A percentile compares a stretch with the other conserved stretches of the same genome.
Evolutionary conservation across 148 eudicot genomes (phyloP).

Genomic region (Chenopodium berlandieri): DNA sequence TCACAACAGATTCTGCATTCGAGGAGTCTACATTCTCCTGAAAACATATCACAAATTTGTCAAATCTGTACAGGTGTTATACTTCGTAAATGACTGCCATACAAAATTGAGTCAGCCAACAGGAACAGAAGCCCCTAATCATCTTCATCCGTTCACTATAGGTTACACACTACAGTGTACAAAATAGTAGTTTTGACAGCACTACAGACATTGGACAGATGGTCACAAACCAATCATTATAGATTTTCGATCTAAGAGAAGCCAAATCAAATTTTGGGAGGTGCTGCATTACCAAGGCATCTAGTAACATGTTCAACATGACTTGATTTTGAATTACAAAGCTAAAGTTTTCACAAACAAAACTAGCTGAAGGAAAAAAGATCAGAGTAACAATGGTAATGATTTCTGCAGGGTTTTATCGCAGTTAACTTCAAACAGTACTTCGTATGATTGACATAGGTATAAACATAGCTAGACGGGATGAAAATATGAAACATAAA

Average conservation of each 20-base stretch:
- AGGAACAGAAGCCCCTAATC: neutral
- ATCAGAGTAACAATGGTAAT: neutral
- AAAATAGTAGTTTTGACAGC: neutral
- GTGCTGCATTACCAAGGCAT: too few species aligned
- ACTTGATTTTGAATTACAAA: neutral
- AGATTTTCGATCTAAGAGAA: too few species aligned
- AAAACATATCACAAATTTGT: slow-evolving; percentile 12
- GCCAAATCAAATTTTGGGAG: too few species aligned
- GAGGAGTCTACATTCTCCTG: slow-evolving; percentile 64
- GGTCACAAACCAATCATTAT: neutral
- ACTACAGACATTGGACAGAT: too few species aligned
- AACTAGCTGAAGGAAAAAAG: neutral
- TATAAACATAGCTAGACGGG: neutral
- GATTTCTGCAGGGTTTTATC: neutral
- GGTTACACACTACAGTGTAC: neutral
- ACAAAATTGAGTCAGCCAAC: neutral
- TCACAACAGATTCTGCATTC: slow-evolving; percentile 65
- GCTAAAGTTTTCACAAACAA: neutral
- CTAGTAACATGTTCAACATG: neutral
- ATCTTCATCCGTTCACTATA: neutral
- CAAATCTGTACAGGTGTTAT: neutral
- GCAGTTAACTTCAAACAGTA: neutral
- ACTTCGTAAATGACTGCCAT: neutral
- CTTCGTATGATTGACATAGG: neutral
- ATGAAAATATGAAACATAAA: neutral